A percentile compares a stretch with the other conserved stretches of the same genome.
Evolutionary conservation across 805 yeast genomes (phyloP).

Genomic region (Myxozyma nipponensis): DNA sequence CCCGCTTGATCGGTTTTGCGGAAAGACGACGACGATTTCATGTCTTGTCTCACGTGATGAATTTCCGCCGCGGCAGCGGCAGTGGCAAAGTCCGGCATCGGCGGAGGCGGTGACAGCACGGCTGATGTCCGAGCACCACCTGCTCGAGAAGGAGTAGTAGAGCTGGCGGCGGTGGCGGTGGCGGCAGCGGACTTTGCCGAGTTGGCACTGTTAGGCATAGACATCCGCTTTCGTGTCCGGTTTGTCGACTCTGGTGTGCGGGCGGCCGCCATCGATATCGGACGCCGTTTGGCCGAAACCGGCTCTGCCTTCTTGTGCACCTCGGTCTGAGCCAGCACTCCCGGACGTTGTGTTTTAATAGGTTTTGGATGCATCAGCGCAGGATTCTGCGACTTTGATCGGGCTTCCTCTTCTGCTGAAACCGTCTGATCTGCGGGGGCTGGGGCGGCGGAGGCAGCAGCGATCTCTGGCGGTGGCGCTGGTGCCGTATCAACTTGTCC

Average conservation of each 20-base stretch:
- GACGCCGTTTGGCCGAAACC: background rate
- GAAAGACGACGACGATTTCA: constrained; percentile 12
- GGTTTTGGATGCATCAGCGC: constrained; percentile 16
- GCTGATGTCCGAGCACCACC: background rate
- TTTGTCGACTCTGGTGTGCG: background rate
- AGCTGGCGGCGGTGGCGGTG: background rate
- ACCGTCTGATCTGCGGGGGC: background rate
- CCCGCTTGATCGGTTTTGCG: constrained; percentile 2
- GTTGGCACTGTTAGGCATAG: background rate
- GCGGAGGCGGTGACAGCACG: background rate
- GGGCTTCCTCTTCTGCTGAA: constrained; percentile 8
- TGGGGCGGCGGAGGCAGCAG: constrained; percentile 43
- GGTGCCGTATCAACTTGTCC: background rate
- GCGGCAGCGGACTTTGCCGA: background rate
- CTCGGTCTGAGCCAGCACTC: constrained; percentile 1
- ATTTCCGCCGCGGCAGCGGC: constrained; percentile 1
- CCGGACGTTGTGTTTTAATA: constrained; percentile 1
- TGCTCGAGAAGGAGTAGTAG: background rate
- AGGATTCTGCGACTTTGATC: constrained; percentile 9
- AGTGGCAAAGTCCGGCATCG: background rate
- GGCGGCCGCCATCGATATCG: background rate
- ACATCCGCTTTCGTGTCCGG: background rate
- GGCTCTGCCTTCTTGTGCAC: background rate
- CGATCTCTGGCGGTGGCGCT: background rate
- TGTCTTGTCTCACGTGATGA: background rate